Evolutionary conservation across 805 yeast genomes (phyloP), one percentile per base, ranked within the genome.

Genomic region (Monosporozyma solicola): DNA sequence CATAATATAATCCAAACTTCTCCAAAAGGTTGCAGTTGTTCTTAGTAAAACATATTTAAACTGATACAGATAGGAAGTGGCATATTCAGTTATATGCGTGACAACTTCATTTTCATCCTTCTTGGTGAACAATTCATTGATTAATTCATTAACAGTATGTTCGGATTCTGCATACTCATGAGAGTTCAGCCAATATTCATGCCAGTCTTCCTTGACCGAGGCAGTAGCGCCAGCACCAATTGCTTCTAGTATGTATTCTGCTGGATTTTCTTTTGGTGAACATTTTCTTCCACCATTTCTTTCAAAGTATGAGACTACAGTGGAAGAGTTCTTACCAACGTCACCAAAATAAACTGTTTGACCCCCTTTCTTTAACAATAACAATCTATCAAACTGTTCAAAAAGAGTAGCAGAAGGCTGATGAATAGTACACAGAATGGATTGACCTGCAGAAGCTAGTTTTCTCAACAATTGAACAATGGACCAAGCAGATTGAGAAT

Each of bases 201-300:
- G 69, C 80, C 84, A 85, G 33, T 84, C 80, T 31, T 70, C 73
- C 11, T 70, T 61, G 7, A 74, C 77, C 33, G 69, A 60, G 1
- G 87, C 82, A 16, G 86, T 82, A 2, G 89, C 87, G 58, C 87
- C 89, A 24, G 89, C 88, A 37, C 89, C 89, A 65, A 85, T 81
- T 20, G 77, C 80, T 54, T 82, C 84, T 54, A 83, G 66, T 66
- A 83, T 80, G 71, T 82, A 83, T 64, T 83, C 88, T 7, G 87
- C 88, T 2, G 88, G 87, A 57, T 83, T 83, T 51, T 80, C 87
- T 11, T 61, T 65, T n/a, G 64, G 62, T 3, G 67, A 67, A 68
- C 90, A 84, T 51, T 74, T 74, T 59, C 82, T 75, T 13, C 87
- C 87, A 24, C 94, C 86, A 60, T 82, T 68, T 52, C 71, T 72